Conservation (phyloP, 2,329 filamentous ascomycete species). For the Scortechinia acanthostroma region DNA sequence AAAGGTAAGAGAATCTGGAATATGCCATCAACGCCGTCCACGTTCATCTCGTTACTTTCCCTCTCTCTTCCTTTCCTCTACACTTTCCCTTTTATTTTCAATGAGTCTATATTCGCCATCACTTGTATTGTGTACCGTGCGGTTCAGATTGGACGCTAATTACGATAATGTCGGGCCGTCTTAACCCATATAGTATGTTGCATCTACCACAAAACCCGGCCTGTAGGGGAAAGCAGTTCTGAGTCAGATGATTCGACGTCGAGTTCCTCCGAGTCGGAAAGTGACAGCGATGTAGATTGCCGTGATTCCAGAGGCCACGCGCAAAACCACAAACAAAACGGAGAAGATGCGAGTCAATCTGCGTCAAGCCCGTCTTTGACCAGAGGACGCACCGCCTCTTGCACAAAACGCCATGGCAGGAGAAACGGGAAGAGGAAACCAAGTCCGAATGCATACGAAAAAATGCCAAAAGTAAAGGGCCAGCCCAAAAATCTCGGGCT, state of each 20-base stretch:
- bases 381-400: neutral
- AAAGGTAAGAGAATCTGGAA: too few species aligned
- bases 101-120: too few species aligned
- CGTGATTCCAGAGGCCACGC: neutral
- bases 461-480: neutral
- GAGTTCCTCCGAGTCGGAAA: constrained; percentile 1
- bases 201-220: neutral
- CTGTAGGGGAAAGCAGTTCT: neutral
- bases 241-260: neutral
- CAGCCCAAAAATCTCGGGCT: too few species aligned
- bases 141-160: too few species aligned
- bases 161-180: neutral
- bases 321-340: too few species aligned
- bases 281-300: neutral
- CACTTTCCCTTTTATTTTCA: too few species aligned
- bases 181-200: neutral
- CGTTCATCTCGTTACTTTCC: neutral
- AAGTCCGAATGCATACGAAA: constrained; percentile 2
- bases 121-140: too few species aligned
- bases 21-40: too few species aligned
- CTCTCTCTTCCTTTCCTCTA: neutral
- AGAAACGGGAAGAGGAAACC: neutral
- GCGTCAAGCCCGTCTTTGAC: too few species aligned
- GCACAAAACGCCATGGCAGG: neutral
- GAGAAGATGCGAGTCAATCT: too few species aligned